A percentile compares a stretch with the other conserved stretches of the same genome.
Conservation (phyloP, 768 basidiomycete species). For the Strobilomyces dryophilus region DNA sequence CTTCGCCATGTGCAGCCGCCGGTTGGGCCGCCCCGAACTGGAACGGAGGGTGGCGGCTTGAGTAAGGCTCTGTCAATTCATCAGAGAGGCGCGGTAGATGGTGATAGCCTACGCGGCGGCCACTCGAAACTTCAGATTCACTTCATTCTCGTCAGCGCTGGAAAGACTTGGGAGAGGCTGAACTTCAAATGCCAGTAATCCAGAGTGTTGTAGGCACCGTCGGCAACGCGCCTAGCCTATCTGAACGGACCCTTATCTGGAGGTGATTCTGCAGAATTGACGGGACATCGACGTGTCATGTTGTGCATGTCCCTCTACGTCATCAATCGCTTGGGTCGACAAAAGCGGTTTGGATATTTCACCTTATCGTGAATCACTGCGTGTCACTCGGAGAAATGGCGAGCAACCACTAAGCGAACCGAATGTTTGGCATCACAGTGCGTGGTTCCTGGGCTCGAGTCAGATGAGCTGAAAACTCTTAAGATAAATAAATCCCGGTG, state of each 20-base stretch:
- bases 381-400: neutral
- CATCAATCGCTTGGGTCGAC: no score
- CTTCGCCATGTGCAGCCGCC: neutral
- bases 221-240: no score
- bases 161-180: constrained; percentile 23
- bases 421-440: constrained; percentile 26
- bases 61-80: neutral
- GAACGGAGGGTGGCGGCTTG: constrained; percentile 19
- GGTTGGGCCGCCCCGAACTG: constrained; percentile 12
- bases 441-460: constrained; percentile 16
- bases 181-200: constrained; percentile 29
- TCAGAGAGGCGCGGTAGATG: no score
- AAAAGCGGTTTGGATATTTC: constrained; percentile 25
- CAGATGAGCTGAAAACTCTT: neutral
- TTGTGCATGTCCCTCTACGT: no score
- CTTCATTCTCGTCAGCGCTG: constrained; percentile 19
- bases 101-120: constrained; percentile 10
- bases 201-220: no score
- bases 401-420: constrained; percentile 14
- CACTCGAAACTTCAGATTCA: constrained; percentile 19
- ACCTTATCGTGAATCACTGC: constrained; percentile 32
- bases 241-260: no score
- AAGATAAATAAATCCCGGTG: no score
- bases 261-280: neutral
- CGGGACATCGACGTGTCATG: no score